These are phyloP conservation scores for Kernera saxatilis DNA, from an alignment of 345 rosid species.

Conservation along the genomic window DNA sequence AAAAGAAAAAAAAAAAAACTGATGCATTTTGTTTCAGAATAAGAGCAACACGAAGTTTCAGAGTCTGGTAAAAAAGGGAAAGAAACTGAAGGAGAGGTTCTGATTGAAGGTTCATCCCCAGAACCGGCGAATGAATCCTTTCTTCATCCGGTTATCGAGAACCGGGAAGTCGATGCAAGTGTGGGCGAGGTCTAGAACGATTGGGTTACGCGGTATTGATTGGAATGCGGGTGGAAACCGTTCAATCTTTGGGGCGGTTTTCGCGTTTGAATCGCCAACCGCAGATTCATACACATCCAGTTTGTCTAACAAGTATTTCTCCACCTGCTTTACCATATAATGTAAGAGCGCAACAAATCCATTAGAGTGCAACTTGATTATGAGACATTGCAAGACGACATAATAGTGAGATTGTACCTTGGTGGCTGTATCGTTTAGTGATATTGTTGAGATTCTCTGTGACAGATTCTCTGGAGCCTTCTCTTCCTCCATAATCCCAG, in stretches of 20 bases:
- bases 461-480: constrained; percentile 81
- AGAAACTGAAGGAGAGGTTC: constrained; percentile 4
- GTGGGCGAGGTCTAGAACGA: constrained; percentile 82
- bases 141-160: constrained; percentile 83
- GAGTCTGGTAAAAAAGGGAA: background rate
- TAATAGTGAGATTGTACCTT: constrained; percentile 42
- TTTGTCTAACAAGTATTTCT: constrained; percentile 69
- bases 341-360: background rate
- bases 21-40: constrained; percentile 1
- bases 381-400: background rate
- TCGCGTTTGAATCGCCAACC: constrained; percentile 57
- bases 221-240: constrained; percentile 81
- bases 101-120: constrained; percentile 45
- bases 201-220: constrained; percentile 68
- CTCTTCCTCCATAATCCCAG: constrained; percentile 68
- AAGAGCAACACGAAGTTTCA: background rate
- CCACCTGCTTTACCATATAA: constrained; percentile 44
- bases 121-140: constrained; percentile 68
- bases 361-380: background rate
- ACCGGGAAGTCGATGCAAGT: constrained; percentile 66
- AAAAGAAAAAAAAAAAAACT: background rate
- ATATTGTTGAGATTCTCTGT: constrained; percentile 61
- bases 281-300: constrained; percentile 81
- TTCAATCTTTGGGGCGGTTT: constrained; percentile 58
- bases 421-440: constrained; percentile 52